Percentiles rank a stretch among this genome's conserved stretches.
These are phyloP conservation scores for Jackrogersella minutella DNA, from an alignment of 495 filamentous ascomycete species.

Conservation along the genomic window DNA sequence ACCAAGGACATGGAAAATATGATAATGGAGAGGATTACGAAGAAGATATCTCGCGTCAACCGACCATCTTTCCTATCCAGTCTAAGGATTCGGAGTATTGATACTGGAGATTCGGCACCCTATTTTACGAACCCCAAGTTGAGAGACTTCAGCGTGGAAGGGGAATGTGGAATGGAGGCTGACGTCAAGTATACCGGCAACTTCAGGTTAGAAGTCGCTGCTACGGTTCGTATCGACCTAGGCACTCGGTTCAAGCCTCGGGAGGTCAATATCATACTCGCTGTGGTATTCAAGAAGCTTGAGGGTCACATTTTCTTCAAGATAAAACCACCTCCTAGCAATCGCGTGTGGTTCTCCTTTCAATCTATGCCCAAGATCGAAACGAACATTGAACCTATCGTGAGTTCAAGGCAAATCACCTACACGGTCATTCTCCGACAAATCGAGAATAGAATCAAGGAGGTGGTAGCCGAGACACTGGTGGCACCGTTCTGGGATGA, in stretches of 20 bases:
- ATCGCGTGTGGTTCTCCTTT: conserved; percentile 93
- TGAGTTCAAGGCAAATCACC: conserved; percentile 93
- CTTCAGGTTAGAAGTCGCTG: conserved; percentile 86
- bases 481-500: conserved; percentile 98
- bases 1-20: conserved; percentile 81
- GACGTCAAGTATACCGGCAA: conserved; percentile 89
- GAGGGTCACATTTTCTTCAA: conserved; percentile 85
- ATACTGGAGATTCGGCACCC: conserved; percentile 86
- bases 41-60: conserved; percentile 94
- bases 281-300: conserved; percentile 83
- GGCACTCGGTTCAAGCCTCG: conserved; percentile 87
- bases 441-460: conserved; percentile 92
- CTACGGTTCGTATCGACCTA: conserved; percentile 89
- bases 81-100: conserved; percentile 79
- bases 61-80: conserved; percentile 88
- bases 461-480: conserved; percentile 89
- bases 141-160: conserved; percentile 89
- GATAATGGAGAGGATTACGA: conserved; percentile 85
- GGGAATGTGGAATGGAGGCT: conserved; percentile 83
- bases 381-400: conserved; percentile 90
- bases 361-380: conserved; percentile 91
- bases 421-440: conserved; percentile 89
- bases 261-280: conserved; percentile 88
- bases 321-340: conserved; percentile 94
- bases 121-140: conserved; percentile 88